Conservation (phyloP, 2,329 filamentous ascomycete genomes). For the Gnomoniopsis sp. region DNA sequence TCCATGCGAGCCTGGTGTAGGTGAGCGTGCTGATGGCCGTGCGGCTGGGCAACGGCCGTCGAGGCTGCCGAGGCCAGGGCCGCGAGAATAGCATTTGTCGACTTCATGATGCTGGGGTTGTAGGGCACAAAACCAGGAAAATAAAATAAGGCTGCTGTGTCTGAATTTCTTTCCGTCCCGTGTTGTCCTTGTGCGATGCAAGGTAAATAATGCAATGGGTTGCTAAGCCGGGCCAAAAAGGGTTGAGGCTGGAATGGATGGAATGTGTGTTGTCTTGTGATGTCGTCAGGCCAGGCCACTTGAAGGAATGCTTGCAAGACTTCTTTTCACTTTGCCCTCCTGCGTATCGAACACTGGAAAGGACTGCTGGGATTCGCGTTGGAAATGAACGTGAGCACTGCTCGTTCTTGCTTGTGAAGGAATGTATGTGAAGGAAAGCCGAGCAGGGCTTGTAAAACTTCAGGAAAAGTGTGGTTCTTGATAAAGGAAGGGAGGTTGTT, state of each 20-base stretch:
- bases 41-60: slow-evolving; percentile 48
- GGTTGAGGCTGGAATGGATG: slow-evolving; percentile 3
- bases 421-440: slow-evolving; percentile 13
- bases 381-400: slow-evolving; percentile 17
- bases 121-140: slow-evolving; percentile 9
- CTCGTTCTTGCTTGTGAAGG: slow-evolving; percentile 10
- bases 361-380: neutral
- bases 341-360: neutral
- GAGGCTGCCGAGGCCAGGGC: slow-evolving; percentile 42
- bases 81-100: slow-evolving; percentile 36
- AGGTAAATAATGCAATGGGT: slow-evolving; percentile 1
- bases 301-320: neutral
- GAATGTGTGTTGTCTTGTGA: slow-evolving; percentile 2
- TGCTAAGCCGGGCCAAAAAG: slow-evolving; percentile 1
- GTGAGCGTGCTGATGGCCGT: slow-evolving; percentile 32
- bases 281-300: neutral
- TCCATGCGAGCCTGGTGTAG: slow-evolving; percentile 26
- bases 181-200: neutral
- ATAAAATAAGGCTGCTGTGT: slow-evolving; percentile 11
- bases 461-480: slow-evolving; percentile 5
- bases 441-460: neutral
- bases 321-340: no score
- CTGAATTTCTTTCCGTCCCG: neutral
- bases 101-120: slow-evolving; percentile 37
- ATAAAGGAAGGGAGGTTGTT: neutral